A percentile compares a stretch with the other conserved stretches of the same genome.
Evolutionary conservation across 1,284 basidiomycete genomes (phyloP).

Genomic region (Anthracocystis walkeri): DNA sequence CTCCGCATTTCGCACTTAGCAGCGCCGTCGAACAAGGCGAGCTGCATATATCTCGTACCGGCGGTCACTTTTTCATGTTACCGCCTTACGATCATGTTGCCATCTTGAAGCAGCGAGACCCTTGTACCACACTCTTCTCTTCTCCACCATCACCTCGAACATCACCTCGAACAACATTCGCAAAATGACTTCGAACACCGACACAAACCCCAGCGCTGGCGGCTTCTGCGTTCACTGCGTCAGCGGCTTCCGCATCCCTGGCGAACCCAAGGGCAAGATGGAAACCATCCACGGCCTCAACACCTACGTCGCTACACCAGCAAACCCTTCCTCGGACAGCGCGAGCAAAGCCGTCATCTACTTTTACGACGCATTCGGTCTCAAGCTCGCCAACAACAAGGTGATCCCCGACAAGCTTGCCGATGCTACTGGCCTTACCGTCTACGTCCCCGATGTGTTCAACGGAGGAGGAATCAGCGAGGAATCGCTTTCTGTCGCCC

Average conservation of each 20-base stretch:
- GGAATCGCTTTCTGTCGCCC: constrained; percentile 15
- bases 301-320: constrained; percentile 66
- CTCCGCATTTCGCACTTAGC: no score
- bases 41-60: neutral
- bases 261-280: constrained; percentile 48
- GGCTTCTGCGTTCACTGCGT: constrained; percentile 57
- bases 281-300: constrained; percentile 42
- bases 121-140: neutral
- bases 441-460: constrained; percentile 73
- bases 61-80: constrained; percentile 7
- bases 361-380: constrained; percentile 75
- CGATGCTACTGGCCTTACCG: constrained; percentile 74
- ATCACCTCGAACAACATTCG: no score
- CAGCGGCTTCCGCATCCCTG: constrained; percentile 50
- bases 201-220: neutral
- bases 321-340: constrained; percentile 39
- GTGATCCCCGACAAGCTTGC: constrained; percentile 77
- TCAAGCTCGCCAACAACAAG: constrained; percentile 71
- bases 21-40: constrained; percentile 18
- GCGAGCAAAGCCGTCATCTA: constrained; percentile 73
- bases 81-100: neutral
- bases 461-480: constrained; percentile 46
- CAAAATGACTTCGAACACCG: constrained; percentile 12
- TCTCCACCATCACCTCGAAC: neutral
- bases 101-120: neutral